Evolutionary conservation across 352 stramenopile species (phyloP), one percentile per base, ranked within the genome.

Genomic region (Phytopythium boreale): DNA sequence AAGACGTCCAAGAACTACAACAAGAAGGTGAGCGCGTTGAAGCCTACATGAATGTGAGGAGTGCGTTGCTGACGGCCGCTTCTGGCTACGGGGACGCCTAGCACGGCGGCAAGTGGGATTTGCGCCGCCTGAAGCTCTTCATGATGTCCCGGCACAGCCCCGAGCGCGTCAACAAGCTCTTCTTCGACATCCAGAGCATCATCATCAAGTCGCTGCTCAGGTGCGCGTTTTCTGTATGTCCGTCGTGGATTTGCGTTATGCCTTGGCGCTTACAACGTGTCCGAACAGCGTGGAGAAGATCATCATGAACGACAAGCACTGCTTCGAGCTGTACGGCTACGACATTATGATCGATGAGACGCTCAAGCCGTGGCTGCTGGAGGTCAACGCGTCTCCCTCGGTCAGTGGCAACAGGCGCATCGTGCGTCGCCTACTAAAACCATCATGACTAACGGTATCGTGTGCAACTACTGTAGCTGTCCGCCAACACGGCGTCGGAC

Each of bases 271-370:
- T 51, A n/a, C 17, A 8, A 1, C 49, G 7, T 36, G 36, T 1
- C 14, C 24, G 8, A 11, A 26, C 34, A 84, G 84, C 41, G 90
- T 98, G 34, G 91, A 98, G 73, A 93, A 97, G 63, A 87, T 96
- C 63, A 98, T 98, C 65, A 97, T 98, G 60, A 94, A 96, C 61
- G 94, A 98, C 77, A 97, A 97, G 63, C 93, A 98, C 77, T 98
- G 93, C 78, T 98, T 98, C 59, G 90, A 98, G 67, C 77, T 98
- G 19, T 98, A 98, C 71, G 95, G 94, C 41, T 98, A 96, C 66
- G 91, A 97, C 61, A 80, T 97, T 46, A 93, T 98, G 81, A 95
- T 97, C 52, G 92, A 97, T 63, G 82, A 95, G 67, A 91, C 90
- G 22, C 76, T 97, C 55, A 96, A 97, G 68, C 88, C 90, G 8